A percentile compares a stretch with the other conserved stretches of the same genome.
phyloP scores from a whole-genome alignment of 768 basidiomycete species.

The Panaeolus papilionaceus region DNA sequence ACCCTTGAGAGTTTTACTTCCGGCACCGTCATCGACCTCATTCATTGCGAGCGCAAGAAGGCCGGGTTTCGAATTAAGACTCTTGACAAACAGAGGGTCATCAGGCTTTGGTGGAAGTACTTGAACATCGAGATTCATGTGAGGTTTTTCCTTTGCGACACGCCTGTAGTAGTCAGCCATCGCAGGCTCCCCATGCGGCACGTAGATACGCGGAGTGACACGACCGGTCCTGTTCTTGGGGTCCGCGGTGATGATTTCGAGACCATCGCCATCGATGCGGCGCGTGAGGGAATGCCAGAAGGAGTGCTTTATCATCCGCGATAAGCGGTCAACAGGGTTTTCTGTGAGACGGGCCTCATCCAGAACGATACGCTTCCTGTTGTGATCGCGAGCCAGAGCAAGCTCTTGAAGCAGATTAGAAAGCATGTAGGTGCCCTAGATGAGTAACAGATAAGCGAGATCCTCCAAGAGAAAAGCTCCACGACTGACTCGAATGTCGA shows the following conservation, averaged over 20 bases:
- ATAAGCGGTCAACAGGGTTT: constrained; percentile 96
- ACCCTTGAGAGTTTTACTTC: constrained; percentile 85
- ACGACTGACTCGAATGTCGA: constrained; percentile 84
- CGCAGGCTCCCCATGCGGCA: constrained; percentile 90
- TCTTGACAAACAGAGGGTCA: constrained; percentile 89
- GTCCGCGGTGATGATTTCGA: constrained; percentile 97
- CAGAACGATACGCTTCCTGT: constrained; percentile 95
- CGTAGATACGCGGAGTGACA: constrained; percentile 91
- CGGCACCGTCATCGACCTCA: constrained; percentile 79
- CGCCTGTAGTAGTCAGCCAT: constrained; percentile 96
- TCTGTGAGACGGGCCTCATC: constrained; percentile 98
- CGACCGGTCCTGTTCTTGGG: constrained; percentile 96
- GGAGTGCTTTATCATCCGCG: constrained; percentile 96
- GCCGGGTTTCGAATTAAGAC: constrained; percentile 92
- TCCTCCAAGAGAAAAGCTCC: not conserved
- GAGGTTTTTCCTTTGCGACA: constrained; percentile 91
- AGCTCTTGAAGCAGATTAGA: constrained; percentile 99
- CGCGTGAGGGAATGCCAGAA: constrained; percentile 99
- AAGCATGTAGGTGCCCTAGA: constrained; percentile 97
- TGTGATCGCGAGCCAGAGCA: constrained; percentile 94
- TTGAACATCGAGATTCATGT: constrained; percentile 92
- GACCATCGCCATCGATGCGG: constrained; percentile 94
- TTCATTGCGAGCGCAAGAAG: constrained; percentile 96
- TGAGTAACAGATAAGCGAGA: constrained; percentile 16
- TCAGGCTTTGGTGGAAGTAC: constrained; percentile 88